These are phyloP conservation scores for Neofusicoccum sp. DNA, from an alignment of 2,329 filamentous ascomycete genomes.

Conservation along the genomic window DNA sequence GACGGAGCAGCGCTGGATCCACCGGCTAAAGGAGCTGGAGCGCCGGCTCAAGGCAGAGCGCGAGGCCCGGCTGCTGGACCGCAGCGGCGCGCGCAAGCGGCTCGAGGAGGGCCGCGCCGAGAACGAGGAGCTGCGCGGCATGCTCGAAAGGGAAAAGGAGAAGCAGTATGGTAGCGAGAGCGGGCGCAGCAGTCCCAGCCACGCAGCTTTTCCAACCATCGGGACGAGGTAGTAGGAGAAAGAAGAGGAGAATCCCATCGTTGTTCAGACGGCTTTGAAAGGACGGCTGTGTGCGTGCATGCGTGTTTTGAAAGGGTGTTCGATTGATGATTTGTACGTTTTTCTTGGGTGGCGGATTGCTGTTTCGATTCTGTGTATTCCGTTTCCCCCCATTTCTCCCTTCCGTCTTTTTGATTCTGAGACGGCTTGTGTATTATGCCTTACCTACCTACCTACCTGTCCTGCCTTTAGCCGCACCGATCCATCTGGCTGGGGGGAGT, in stretches of 20 bases:
- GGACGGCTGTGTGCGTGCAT: too few species aligned
- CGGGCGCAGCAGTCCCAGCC: slow-evolving; percentile 16
- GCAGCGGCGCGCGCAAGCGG: slow-evolving; percentile 78
- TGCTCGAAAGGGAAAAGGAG: slow-evolving; percentile 62
- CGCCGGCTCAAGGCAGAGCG: slow-evolving; percentile 85
- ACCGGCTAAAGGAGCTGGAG: slow-evolving; percentile 85
- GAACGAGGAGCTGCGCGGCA: slow-evolving; percentile 69
- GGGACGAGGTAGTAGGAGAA: slow-evolving; percentile 1
- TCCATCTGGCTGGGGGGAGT: too few species aligned
- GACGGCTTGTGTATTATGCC: too few species aligned
- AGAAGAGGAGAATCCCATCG: neutral
- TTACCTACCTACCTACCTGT: too few species aligned
- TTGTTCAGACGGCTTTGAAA: neutral
- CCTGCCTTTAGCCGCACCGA: too few species aligned
- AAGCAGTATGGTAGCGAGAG: neutral
- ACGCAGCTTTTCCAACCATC: slow-evolving; percentile 12
- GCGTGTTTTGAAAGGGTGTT: neutral
- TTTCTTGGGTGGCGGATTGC: neutral
- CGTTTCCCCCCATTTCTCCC: neutral
- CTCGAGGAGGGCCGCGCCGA: slow-evolving; percentile 75
- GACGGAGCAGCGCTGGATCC: slow-evolving; percentile 77
- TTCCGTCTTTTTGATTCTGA: neutral
- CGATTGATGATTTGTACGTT: neutral
- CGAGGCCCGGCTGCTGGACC: slow-evolving; percentile 81
- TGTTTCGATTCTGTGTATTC: neutral